These are phyloP conservation scores for Eryngium alpinum DNA, from an alignment of 140 eudicot genomes.

Conservation along the genomic window DNA sequence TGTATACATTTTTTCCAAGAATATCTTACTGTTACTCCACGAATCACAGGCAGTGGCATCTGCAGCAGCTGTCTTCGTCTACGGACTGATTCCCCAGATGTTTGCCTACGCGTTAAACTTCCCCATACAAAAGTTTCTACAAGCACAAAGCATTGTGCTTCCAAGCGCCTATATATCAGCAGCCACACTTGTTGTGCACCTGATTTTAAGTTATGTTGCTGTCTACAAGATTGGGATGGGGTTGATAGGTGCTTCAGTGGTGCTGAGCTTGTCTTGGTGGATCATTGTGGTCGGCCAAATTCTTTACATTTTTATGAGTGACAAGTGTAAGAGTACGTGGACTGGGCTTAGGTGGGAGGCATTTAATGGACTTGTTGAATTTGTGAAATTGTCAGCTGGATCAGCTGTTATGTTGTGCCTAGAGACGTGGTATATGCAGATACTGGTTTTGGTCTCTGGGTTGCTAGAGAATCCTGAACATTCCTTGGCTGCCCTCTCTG, in stretches of 20 bases:
- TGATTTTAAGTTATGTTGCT: slow-evolving; percentile 46
- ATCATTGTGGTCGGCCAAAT: slow-evolving; percentile 61
- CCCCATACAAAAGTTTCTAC: slow-evolving; percentile 76
- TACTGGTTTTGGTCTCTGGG: slow-evolving; percentile 59
- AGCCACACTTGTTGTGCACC: slow-evolving; percentile 48
- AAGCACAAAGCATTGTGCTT: slow-evolving; percentile 58
- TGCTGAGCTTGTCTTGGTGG: slow-evolving; percentile 82
- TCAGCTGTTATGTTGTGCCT: slow-evolving; percentile 82
- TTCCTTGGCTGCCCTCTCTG: slow-evolving; percentile 58
- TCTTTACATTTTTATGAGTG: slow-evolving; percentile 48
- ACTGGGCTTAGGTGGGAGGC: slow-evolving; percentile 56
- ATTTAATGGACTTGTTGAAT: slow-evolving; percentile 52
- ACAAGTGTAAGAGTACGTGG: slow-evolving; percentile 62
- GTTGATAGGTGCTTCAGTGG: slow-evolving; percentile 54
- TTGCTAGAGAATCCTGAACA: slow-evolving; percentile 62
- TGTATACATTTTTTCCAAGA: slow-evolving; percentile 44
- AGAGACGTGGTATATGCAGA: slow-evolving; percentile 74
- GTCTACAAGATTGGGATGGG: slow-evolving; percentile 65
- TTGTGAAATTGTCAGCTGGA: slow-evolving; percentile 58
- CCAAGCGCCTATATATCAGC: slow-evolving; percentile 70
- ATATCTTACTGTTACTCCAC: slow-evolving; percentile 41
- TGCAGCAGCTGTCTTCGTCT: slow-evolving; percentile 54
- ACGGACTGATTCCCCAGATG: slow-evolving; percentile 73
- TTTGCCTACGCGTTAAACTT: slow-evolving; percentile 72
- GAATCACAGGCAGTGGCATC: slow-evolving; percentile 48